Evolutionary conservation across 176 grass and related monocot species (phyloP), one percentile per base, ranked within the genome.

Genomic region (Bolboschoenus planiculmis): DNA sequence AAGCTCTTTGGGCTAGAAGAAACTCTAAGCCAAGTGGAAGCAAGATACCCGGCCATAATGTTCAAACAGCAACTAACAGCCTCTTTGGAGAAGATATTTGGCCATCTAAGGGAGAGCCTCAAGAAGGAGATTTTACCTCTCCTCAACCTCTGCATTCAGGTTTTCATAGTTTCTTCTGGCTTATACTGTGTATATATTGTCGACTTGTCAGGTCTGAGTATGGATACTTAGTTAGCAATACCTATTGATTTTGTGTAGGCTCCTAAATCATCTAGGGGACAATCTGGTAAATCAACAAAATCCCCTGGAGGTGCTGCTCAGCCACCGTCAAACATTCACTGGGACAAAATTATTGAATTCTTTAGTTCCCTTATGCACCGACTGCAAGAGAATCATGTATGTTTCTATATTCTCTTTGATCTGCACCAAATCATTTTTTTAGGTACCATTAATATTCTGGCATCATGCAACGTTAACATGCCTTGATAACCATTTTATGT

Each of bases 1-100:
- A 95, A 95, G 83, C 84, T 91, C 79, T 63, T 90, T 43, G 95
- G 90, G 31, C 85, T 72, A 57, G 76, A 90, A 87, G 94, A 93
- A 81, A 83, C 67, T 71, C 58, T 94, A 36, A 84, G 81, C 88
- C 91, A 90, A 87, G 91, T 99, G 26, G 93, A 99, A 84, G 96
- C 93, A 43, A 90, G 89, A 50, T 99, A 99, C 84, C 93, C 96
- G 47, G 96, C 93, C 13, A 91, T 99, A 86, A 84, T 99, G 71
- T 99, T 99, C 86, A 99, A 93, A 87, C 96, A 99, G 37, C 96
- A 99, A 82, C 80, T 99, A 58, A 93, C 92, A n/a, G 96, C 96
- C 30, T 95, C 91, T 51, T 86, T 99, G 1, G 96, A 99, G 84
- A 99, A 99, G 86, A 95, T 95, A 35, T 99, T 95, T 66, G 96